Conservation (phyloP, 2,329 filamentous ascomycete genomes). For the Colletotrichum paranaense region DNA sequence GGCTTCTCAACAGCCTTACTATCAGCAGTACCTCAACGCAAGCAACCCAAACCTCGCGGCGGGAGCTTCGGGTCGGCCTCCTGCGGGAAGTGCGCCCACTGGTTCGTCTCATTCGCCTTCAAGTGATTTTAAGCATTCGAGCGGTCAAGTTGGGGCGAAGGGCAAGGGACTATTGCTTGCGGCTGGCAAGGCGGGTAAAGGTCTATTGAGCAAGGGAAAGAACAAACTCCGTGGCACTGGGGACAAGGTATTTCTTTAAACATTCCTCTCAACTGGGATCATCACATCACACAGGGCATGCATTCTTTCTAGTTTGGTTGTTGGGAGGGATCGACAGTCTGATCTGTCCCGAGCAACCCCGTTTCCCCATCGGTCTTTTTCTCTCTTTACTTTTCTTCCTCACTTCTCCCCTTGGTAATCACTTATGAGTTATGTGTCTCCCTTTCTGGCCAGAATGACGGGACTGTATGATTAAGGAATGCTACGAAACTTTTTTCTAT, state of each 20-base stretch:
- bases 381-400: constrained; percentile 17
- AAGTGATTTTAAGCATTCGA: constrained; percentile 63
- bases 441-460: constrained; percentile 46
- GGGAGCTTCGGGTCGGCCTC: constrained; percentile 42
- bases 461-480: constrained; percentile 55
- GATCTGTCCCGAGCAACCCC: constrained; percentile 26
- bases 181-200: constrained; percentile 90
- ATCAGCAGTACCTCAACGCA: constrained; percentile 68
- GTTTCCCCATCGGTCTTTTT: constrained; percentile 17
- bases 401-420: constrained; percentile 34
- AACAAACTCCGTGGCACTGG: constrained; percentile 80
- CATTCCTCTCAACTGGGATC: constrained; percentile 44
- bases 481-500: constrained; percentile 47
- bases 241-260: constrained; percentile 90
- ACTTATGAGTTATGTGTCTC: constrained; percentile 27
- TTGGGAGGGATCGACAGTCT: constrained; percentile 30
- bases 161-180: constrained; percentile 90
- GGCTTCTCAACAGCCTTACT: constrained; percentile 59
- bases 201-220: constrained; percentile 89
- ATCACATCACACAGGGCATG: constrained; percentile 37
- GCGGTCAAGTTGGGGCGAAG: constrained; percentile 79
- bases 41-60: constrained; percentile 48
- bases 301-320: constrained; percentile 38
- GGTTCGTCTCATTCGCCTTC: constrained; percentile 51
- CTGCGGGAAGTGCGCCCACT: constrained; percentile 50